These are phyloP conservation scores for Penicillium flavigenum DNA, from an alignment of 495 filamentous ascomycete genomes.

Conservation along the genomic window DNA sequence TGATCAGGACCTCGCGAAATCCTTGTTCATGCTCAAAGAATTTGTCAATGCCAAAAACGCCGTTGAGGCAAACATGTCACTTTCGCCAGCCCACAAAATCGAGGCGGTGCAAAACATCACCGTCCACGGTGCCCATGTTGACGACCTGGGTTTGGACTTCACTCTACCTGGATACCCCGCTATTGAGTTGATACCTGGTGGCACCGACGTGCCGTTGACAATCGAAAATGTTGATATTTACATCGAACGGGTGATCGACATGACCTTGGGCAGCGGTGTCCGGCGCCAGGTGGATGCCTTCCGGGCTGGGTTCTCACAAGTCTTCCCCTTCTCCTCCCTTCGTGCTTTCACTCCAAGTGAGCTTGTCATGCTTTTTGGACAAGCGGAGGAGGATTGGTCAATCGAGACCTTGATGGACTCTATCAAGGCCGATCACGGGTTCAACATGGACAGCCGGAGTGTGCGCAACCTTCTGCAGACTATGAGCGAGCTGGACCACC, in stretches of 20 bases:
- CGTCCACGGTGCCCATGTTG: constrained; percentile 71
- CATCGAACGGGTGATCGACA: constrained; percentile 84
- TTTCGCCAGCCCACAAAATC: constrained; percentile 67
- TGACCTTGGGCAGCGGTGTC: constrained; percentile 86
- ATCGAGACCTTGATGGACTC: constrained; percentile 97
- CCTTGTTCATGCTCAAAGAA: constrained; percentile 82
- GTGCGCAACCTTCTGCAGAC: constrained; percentile 90
- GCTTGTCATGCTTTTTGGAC: constrained; percentile 93
- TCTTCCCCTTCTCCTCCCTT: constrained; percentile 91
- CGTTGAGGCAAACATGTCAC: constrained; percentile 65
- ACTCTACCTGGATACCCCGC: constrained; percentile 89
- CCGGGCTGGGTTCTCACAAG: constrained; percentile 86
- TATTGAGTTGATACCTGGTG: constrained; percentile 78
- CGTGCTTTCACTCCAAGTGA: constrained; percentile 95
- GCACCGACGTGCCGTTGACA: constrained; percentile 69
- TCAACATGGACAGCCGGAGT: constrained; percentile 98
- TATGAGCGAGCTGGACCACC: constrained; percentile 81
- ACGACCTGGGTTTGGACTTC: constrained; percentile 90
- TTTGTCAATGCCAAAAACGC: constrained; percentile 80
- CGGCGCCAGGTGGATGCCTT: constrained; percentile 89
- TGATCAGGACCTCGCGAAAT: constrained; percentile 80
- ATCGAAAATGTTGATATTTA: constrained; percentile 89
- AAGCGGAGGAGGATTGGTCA: constrained; percentile 94
- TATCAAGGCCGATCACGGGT: constrained; percentile 99
- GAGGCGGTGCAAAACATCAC: constrained; percentile 63